These are phyloP conservation scores for Ceriops tagal DNA, from an alignment of 345 rosid species.

Conservation along the genomic window DNA sequence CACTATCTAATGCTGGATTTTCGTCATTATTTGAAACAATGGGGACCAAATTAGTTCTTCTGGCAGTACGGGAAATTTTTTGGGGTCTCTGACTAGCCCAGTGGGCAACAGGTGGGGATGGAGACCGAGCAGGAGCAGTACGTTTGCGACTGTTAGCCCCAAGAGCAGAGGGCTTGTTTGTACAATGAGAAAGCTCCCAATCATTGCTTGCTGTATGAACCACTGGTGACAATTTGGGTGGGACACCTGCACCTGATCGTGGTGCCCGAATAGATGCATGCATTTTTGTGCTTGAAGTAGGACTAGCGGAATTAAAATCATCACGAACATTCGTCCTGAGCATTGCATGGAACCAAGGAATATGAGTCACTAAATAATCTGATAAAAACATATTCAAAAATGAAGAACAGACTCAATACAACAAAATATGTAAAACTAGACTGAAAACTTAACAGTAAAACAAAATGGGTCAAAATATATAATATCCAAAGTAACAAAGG, in stretches of 20 bases:
- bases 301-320: constrained; percentile 68
- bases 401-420: background rate
- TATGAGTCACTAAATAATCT: background rate
- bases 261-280: constrained; percentile 67
- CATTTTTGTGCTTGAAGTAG: constrained; percentile 57
- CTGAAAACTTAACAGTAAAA: background rate
- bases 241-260: constrained; percentile 59
- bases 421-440: background rate
- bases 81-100: constrained; percentile 88
- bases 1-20: constrained; percentile 50
- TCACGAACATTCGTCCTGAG: constrained; percentile 66
- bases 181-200: constrained; percentile 81
- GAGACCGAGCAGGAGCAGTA: constrained; percentile 53
- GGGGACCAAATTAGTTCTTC: constrained; percentile 77
- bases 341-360: constrained; percentile 18
- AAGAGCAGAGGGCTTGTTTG: constrained; percentile 63
- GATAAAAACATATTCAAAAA: constrained; percentile 1
- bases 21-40: constrained; percentile 69
- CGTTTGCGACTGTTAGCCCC: constrained; percentile 78
- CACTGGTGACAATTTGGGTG: constrained; percentile 64
- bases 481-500: background rate
- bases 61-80: constrained; percentile 79
- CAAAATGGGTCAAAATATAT: background rate
- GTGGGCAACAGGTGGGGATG: constrained; percentile 81
- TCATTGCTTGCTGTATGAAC: constrained; percentile 62